Conservation (phyloP, 345 rosid species). For the Eucalyptus grandis region DNA sequence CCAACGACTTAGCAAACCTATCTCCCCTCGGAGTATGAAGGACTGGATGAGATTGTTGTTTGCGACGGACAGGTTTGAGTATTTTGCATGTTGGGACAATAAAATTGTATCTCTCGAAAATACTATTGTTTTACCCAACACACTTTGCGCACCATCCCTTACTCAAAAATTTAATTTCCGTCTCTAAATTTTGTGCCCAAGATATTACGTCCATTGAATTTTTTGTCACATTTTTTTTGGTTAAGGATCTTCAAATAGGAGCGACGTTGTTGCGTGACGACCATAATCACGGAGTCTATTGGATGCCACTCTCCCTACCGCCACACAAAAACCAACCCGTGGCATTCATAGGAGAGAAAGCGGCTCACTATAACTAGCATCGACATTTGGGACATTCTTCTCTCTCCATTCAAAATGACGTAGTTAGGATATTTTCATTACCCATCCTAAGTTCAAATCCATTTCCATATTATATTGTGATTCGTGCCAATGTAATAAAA, state of each 20-base stretch:
- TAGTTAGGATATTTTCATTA: not conserved
- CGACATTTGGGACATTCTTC: not conserved
- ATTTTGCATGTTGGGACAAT: not conserved
- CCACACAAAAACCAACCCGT: not conserved
- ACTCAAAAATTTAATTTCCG: not conserved
- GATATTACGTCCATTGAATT: not conserved
- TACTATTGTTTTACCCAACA: not conserved
- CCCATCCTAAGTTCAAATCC: not conserved
- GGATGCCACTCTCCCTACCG: not conserved
- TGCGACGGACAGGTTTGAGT: accelerated
- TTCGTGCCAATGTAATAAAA: not conserved
- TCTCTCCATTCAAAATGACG: not conserved
- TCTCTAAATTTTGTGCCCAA: not conserved
- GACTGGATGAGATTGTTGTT: not conserved
- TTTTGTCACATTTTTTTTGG: not conserved
- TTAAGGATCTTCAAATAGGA: not conserved
- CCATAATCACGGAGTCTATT: not conserved
- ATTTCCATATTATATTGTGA: not conserved
- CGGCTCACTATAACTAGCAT: not conserved
- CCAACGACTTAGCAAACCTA: not conserved
- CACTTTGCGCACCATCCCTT: not conserved
- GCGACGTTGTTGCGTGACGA: not conserved
- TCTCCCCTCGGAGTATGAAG: not conserved
- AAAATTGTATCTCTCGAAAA: not conserved
- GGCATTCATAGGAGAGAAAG: not conserved